phyloP scores from a whole-genome alignment of 805 yeast species.

The Kurtzmaniella cleridarum region DNA sequence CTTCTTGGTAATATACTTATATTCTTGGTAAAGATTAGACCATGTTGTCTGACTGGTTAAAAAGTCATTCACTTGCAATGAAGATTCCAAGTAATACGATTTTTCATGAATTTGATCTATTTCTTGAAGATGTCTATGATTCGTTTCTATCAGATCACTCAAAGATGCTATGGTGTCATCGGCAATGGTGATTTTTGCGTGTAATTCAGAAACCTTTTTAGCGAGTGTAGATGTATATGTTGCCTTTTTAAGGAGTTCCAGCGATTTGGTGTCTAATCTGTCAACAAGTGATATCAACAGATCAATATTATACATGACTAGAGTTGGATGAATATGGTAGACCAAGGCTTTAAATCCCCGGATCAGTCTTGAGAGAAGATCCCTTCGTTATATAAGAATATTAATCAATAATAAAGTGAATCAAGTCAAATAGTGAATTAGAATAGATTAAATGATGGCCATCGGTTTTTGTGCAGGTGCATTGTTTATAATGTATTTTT shows the following conservation, averaged over 20 bases:
- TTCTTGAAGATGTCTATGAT: conserved; percentile 17
- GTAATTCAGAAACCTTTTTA: conserved; percentile 13
- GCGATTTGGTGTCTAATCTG: conserved; percentile 23
- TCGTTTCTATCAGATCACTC: conserved; percentile 16
- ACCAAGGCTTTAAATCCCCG: too few relatives aligned
- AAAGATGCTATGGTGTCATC: conserved; percentile 27
- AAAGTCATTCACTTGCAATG: conserved; percentile 24
- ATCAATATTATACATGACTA: conserved; percentile 18
- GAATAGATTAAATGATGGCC: too few relatives aligned
- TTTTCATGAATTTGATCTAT: conserved; percentile 27
- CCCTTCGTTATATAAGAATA: too few relatives aligned
- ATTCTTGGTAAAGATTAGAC: conserved; percentile 25
- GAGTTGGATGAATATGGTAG: too few relatives aligned
- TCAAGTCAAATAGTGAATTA: background rate
- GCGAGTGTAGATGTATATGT: conserved; percentile 20
- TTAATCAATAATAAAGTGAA: background rate
- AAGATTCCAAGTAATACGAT: conserved; percentile 29
- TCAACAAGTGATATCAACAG: conserved; percentile 27
- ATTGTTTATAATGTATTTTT: too few relatives aligned
- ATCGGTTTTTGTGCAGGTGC: too few relatives aligned
- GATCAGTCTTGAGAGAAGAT: too few relatives aligned
- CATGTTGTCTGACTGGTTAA: conserved; percentile 27
- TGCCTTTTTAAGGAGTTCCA: conserved; percentile 16
- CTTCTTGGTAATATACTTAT: conserved; percentile 12
- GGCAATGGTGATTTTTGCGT: conserved; percentile 16